Base-by-base conservation (phyloP, 352 stramenopile genomes). In the Pythium dissimile region DNA sequence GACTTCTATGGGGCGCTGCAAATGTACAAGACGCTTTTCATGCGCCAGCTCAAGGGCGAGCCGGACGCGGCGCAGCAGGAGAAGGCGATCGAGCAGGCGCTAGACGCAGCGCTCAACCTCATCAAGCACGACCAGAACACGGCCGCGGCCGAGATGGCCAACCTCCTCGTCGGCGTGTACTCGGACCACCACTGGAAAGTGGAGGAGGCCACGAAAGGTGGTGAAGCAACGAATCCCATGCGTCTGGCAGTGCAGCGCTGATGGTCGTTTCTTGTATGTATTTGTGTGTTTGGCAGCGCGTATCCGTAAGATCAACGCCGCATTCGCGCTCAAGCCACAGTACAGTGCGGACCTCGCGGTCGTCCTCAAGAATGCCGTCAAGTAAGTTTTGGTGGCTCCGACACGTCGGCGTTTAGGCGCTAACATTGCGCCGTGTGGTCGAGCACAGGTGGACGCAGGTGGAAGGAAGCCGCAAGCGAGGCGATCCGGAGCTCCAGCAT, bases 21-120 rank as follows among this genome's bases (percentile, higher is more conserved):
- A 62, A 90, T 94, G 83, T 96, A 96, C 77, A 93, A 94, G 77
- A 94, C 84, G 61, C 72, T 96, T 16, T 94, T 91, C 66, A 94
- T 89, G 77, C 85, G 86, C 32, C 74, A 80, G 49, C 79, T 92
- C 62, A 90, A 92, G 54, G 81, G 79, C 56, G 84, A 93, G 51
- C 63, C 70, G 23, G 73, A 71, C 45, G 44, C 45, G 7, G 66
- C 67, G 26, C 74, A 86, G 55, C 85, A 91, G 58, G 54, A 84
- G 39, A 79, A 85, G 46, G 82, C 80, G 21, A 69, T 77, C 27
- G 72, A 82, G 12, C 64, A 94, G 58, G 78, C 83, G 20, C 69
- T 86, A 23, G 72, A 90, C 7, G 84, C 82, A 10, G 54, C 85
- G 50, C 70, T 92, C 9, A 72, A 71, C 44, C 73, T 95, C 15